Evolutionary conservation across 1,284 basidiomycete species (phyloP), one percentile per base, ranked within the genome.

Genomic region (Papiliotrema laurentii): DNA sequence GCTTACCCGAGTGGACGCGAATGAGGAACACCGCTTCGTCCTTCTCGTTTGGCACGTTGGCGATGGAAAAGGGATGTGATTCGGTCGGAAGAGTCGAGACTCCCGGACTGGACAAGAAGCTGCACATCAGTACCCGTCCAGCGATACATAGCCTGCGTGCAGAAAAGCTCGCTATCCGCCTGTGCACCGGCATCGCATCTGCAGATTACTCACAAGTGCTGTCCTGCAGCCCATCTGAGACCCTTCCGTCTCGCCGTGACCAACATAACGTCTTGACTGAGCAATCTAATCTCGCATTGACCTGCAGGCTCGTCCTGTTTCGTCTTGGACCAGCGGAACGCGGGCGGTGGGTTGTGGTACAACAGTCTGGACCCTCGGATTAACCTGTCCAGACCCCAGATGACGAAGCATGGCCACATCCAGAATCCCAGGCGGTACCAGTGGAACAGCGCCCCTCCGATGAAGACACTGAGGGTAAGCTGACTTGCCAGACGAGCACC

Each of bases 221-320:
- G 83, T 1, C 83, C 83, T 0, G 83, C 77, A 6, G 61, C 66
- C 83, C 83, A 86, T 21, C 57, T 61, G 47, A 78, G 72, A 1
- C 47, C 49, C 58, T 59, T 75, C 16, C 78, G 73, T 30, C 61
- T 59, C 21, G 83, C 55, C 7, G 77, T 78, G 10, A 84, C 59
- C 36, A 79, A 77, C 33, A 84, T 68, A 41, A 80, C 77, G 54
- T 80, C 74, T 2, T 75, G 71, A 1, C 78, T 77, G 16, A 83
- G 24, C 73, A 74, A 54, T 48, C 68, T 74, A 75, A 60, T 77
- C 65, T 47, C 75, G 70, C 46, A 69, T 47, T 63, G 48, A 34
- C 58, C 59, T n/a, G n/a, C n/a, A 5, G 45, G 25, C 14, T 21
- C 28, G 16, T 21, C 18, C 11, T 5, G 3, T 9, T 19, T n/a